Conservation (phyloP, 2,329 filamentous ascomycete genomes). For the Trichoderma oligosporum region DNA sequence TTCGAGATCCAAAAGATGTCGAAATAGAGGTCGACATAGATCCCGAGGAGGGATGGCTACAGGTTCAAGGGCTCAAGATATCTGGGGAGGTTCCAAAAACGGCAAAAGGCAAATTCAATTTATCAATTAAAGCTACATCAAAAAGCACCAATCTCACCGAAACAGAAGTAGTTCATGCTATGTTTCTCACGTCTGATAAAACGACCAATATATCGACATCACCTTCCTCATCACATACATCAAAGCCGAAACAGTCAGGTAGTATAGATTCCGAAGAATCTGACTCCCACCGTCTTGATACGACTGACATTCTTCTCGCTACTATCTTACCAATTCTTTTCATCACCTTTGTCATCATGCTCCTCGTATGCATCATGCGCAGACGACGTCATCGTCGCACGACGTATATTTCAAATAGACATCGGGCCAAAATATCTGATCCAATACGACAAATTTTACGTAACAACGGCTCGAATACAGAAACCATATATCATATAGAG, state of each 20-base stretch:
- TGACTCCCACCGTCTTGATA: constrained; percentile 28
- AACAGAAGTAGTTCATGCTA: constrained; percentile 37
- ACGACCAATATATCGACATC: constrained; percentile 25
- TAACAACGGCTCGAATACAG: constrained; percentile 27
- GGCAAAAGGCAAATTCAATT: constrained; percentile 31
- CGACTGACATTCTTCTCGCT: constrained; percentile 39
- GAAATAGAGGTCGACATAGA: constrained; percentile 35
- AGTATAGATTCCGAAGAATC: constrained; percentile 19
- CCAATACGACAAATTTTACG: constrained; percentile 31
- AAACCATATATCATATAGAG: constrained; percentile 26
- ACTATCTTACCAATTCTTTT: constrained; percentile 43
- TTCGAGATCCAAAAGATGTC: constrained; percentile 39
- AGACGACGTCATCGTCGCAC: constrained; percentile 30
- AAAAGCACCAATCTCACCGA: constrained; percentile 35
- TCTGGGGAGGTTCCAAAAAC: constrained; percentile 40
- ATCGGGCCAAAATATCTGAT: constrained; percentile 33
- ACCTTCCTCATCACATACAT: constrained; percentile 25
- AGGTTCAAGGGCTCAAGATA: constrained; percentile 37
- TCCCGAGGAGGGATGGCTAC: constrained; percentile 44
- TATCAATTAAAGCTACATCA: constrained; percentile 34
- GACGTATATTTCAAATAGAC: constrained; percentile 27
- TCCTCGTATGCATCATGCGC: constrained; percentile 35
- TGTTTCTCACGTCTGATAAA: constrained; percentile 31
- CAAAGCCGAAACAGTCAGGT: constrained; percentile 24
- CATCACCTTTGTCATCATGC: constrained; percentile 32